These are phyloP conservation scores for Pichia exigua DNA, from an alignment of 805 yeast genomes.

Conservation along the genomic window DNA sequence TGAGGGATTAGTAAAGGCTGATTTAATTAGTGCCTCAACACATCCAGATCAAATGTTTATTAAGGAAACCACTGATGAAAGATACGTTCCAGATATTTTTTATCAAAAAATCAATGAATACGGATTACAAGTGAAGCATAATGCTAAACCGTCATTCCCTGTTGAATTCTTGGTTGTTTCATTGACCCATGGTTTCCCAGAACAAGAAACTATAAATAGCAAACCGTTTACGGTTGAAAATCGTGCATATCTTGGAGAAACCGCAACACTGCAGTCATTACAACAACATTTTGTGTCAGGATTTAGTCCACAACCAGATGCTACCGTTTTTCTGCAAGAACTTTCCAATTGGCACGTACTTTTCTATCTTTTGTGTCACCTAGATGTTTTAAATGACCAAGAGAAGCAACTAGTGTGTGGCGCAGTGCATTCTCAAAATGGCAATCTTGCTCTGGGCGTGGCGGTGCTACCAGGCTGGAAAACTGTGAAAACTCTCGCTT, in stretches of 20 bases:
- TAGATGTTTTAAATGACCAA: background rate
- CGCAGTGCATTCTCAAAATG: background rate
- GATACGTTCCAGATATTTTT: slow-evolving; percentile 93
- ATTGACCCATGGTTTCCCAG: slow-evolving; percentile 88
- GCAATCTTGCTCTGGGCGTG: background rate
- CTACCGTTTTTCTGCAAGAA: background rate
- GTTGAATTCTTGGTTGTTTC: slow-evolving; percentile 85
- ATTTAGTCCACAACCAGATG: background rate
- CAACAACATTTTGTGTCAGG: background rate
- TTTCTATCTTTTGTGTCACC: background rate
- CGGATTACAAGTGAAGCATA: slow-evolving; percentile 75
- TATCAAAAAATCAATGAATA: slow-evolving; percentile 83
- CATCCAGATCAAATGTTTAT: slow-evolving; percentile 84
- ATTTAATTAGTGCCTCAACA: slow-evolving; percentile 77
- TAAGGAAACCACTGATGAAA: slow-evolving; percentile 57
- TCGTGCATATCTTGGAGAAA: slow-evolving; percentile 64
- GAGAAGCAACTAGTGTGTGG: background rate
- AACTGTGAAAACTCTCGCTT: background rate
- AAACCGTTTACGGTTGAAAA: slow-evolving; percentile 68
- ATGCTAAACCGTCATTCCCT: slow-evolving; percentile 88
- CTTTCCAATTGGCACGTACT: background rate
- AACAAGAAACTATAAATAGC: slow-evolving; percentile 47
- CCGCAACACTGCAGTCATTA: slow-evolving; percentile 27
- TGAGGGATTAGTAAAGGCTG: slow-evolving; percentile 82
- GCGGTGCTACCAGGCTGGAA: background rate